These are phyloP conservation scores for Kondoa subrosea DNA, from an alignment of 768 basidiomycete genomes.

Conservation along the genomic window DNA sequence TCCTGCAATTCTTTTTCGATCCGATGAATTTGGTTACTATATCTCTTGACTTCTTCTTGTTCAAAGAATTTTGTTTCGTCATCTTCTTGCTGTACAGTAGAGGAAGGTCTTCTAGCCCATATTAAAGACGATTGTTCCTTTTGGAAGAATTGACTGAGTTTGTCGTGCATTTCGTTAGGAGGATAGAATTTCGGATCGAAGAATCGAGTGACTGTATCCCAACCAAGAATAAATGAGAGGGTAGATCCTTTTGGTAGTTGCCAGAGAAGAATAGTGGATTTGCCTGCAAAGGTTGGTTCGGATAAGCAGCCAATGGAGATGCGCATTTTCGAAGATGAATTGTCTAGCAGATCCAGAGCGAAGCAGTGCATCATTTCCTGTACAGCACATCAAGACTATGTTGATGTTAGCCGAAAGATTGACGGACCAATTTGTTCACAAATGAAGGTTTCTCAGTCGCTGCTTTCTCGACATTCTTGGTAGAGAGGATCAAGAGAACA, in stretches of 20 bases:
- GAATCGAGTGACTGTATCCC: background rate
- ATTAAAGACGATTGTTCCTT: background rate
- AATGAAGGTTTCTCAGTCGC: background rate
- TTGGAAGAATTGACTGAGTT: background rate
- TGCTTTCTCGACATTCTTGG: slow-evolving; percentile 7
- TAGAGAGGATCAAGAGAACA: background rate
- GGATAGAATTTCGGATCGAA: slow-evolving; percentile 3
- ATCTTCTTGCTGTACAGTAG: background rate
- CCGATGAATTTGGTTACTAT: background rate
- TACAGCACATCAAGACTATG: background rate
- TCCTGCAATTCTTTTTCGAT: background rate
- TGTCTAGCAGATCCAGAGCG: background rate
- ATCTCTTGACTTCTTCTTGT: background rate
- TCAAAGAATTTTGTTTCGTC: background rate
- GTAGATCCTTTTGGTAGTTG: background rate
- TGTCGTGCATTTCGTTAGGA: background rate
- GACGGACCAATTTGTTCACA: background rate
- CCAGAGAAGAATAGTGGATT: background rate
- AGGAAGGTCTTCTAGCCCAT: background rate
- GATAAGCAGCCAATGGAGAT: background rate
- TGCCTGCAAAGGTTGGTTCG: background rate
- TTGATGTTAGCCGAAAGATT: background rate
- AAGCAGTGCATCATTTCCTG: background rate
- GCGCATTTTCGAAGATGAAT: background rate
- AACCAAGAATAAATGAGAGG: slow-evolving; percentile 3